phyloP scores from a whole-genome alignment of 352 stramenopile genomes.

The Aphanomyces cochlioides region DNA sequence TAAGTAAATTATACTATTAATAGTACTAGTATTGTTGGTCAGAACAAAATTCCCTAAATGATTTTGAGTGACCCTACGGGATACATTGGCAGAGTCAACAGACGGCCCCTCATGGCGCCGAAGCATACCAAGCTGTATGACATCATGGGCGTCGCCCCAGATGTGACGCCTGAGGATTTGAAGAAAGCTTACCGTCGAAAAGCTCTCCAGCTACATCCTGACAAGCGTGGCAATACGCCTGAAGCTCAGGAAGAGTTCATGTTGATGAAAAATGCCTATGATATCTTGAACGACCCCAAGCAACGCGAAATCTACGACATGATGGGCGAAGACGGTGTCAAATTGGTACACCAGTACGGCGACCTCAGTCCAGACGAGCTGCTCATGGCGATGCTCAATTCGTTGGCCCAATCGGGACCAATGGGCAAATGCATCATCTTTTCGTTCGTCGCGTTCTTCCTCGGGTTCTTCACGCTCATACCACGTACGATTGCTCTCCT shows the following conservation, averaged over 20 bases:
- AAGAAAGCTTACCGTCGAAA: slow-evolving; percentile 91
- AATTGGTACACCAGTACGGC: slow-evolving; percentile 83
- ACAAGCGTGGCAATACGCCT: slow-evolving; percentile 78
- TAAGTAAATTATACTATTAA: no score
- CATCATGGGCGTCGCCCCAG: slow-evolving; percentile 66
- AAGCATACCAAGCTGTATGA: slow-evolving; percentile 48
- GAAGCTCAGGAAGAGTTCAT: slow-evolving; percentile 89
- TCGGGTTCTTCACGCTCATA: slow-evolving; percentile 84
- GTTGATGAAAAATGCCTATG: slow-evolving; percentile 89
- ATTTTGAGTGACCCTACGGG: neutral
- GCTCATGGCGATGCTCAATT: slow-evolving; percentile 53
- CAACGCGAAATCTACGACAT: slow-evolving; percentile 82
- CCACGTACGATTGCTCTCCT: slow-evolving; percentile 51
- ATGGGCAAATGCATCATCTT: slow-evolving; percentile 71
- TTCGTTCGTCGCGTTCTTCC: slow-evolving; percentile 60
- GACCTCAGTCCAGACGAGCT: slow-evolving; percentile 66
- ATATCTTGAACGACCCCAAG: slow-evolving; percentile 87
- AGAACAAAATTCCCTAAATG: neutral
- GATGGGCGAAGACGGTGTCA: slow-evolving; percentile 84
- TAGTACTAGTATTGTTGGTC: no score
- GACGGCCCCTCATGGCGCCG: neutral
- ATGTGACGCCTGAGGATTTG: slow-evolving; percentile 78
- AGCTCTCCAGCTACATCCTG: slow-evolving; percentile 89
- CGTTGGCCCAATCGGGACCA: slow-evolving; percentile 63
- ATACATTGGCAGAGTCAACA: neutral